Conservation (phyloP, 2,329 filamentous ascomycete genomes). For the Hypomyces perniciosus region DNA sequence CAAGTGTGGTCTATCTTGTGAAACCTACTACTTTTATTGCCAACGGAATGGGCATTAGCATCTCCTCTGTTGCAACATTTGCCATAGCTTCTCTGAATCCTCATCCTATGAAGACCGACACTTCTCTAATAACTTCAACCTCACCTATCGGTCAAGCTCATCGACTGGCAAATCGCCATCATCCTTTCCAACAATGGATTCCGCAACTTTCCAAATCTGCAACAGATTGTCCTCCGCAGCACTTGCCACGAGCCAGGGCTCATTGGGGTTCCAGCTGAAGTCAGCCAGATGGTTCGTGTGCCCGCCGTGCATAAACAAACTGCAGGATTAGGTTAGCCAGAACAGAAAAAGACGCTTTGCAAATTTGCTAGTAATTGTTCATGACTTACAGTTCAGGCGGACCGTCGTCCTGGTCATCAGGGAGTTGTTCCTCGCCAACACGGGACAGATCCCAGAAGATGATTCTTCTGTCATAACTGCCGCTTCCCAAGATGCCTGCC, state of each 20-base stretch:
- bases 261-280: constrained; percentile 96
- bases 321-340: constrained; percentile 28
- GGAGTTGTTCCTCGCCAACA: constrained; percentile 88
- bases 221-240: constrained; percentile 95
- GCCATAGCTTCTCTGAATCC: constrained; percentile 19
- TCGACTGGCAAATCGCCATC: constrained; percentile 68
- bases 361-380: neutral
- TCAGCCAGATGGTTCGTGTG: constrained; percentile 96
- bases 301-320: constrained; percentile 96
- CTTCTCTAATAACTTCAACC: constrained; percentile 29
- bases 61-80: constrained; percentile 15
- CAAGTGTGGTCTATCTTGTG: neutral
- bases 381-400: constrained; percentile 79
- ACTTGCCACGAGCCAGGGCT: constrained; percentile 93
- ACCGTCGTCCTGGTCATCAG: constrained; percentile 91
- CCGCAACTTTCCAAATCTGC: constrained; percentile 87
- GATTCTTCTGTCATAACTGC: constrained; percentile 86
- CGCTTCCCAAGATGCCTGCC: constrained; percentile 79
- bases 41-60: constrained; percentile 7
- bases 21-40: neutral
- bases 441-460: constrained; percentile 95
- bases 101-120: constrained; percentile 27
- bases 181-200: constrained; percentile 74
- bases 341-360: neutral
- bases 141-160: constrained; percentile 61